Evolutionary conservation across 352 stramenopile genomes (phyloP).

Genomic region (Pythium chondricola): DNA sequence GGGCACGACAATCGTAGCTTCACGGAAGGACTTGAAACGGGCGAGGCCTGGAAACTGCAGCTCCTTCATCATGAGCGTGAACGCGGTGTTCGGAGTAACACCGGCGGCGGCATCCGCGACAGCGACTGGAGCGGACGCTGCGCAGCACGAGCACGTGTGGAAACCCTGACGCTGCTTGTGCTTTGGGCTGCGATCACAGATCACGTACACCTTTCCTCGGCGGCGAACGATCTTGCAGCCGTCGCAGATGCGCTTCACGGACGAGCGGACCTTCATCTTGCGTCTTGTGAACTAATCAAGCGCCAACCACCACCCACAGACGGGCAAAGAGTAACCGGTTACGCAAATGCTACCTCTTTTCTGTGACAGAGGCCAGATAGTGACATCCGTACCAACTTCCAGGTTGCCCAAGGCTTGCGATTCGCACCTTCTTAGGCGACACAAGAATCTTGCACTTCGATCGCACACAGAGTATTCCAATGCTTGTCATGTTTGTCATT

Average conservation of each 20-base stretch:
- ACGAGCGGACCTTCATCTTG: constrained; percentile 90
- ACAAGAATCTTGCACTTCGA: too few species aligned
- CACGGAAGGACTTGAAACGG: constrained; percentile 73
- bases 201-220: constrained; percentile 84
- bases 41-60: constrained; percentile 88
- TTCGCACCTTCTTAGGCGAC: too few species aligned
- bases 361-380: background rate
- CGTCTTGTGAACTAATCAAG: constrained; percentile 10
- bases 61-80: constrained; percentile 90
- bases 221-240: constrained; percentile 88
- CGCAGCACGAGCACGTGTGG: constrained; percentile 57
- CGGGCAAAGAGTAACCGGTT: constrained; percentile 4
- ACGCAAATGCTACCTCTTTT: background rate
- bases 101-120: constrained; percentile 16
- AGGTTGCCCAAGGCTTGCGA: too few species aligned
- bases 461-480: too few species aligned
- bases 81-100: constrained; percentile 89
- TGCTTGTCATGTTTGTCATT: too few species aligned
- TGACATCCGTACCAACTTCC: too few species aligned
- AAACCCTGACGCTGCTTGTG: constrained; percentile 93
- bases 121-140: constrained; percentile 18
- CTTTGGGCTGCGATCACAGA: constrained; percentile 88
- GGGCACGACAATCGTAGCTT: constrained; percentile 60
- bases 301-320: background rate
- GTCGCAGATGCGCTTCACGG: constrained; percentile 89